Evolutionary conservation across 2,329 filamentous ascomycete species (phyloP), one percentile per base, ranked within the genome.

Genomic region (Sporothrix brasiliensis): DNA sequence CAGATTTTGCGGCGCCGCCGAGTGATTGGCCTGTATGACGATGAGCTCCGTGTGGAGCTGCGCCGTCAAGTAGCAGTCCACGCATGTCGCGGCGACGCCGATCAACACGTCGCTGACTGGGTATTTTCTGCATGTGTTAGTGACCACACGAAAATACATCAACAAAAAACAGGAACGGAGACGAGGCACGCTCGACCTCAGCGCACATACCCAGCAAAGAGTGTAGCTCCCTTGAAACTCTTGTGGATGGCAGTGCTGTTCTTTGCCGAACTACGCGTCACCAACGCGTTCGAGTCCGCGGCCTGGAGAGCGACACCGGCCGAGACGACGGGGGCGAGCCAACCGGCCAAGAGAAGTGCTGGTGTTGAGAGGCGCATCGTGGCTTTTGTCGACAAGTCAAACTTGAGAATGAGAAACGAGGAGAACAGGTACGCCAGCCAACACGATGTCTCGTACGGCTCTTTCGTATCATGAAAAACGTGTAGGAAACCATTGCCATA

Each of bases 201-300:
- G 13, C 44, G 4, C 16, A 58, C 71, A 1, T 30, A 73, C 72
- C 34, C 65, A 13, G 67, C 44, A 49, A 69, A 73, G 10, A 73
- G 61, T 7, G 27, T 61, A 0, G 68, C 71, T 0, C 30, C 50
- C 7, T 63, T 39, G n/a, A 70, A 73, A 49, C 71, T 71, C 68
- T 73, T 73, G 65, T 61, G 61, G 58, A 73, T 61, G 19, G 66
- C 66, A 6, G 71, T 71, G 19, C 39, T 39, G 50, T 72, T 73
- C 34, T 67, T 66, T 19, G 47, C 63, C 1, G 67, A 53, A 44
- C 68, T 67, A 34, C 72, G 30, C 11, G 21, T 14, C 14, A 54
- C 14, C 14, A 54, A 30, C 30, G n/a, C 39, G 3, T 13, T 34
- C 19, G 56, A 11, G 30, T 13, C 56, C 19, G 10, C 14, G 16